Percentiles rank a stretch among this genome's conserved stretches.
phyloP scores from a whole-genome alignment of 257 asterid genomes.

The Nicotiana attenuata region DNA sequence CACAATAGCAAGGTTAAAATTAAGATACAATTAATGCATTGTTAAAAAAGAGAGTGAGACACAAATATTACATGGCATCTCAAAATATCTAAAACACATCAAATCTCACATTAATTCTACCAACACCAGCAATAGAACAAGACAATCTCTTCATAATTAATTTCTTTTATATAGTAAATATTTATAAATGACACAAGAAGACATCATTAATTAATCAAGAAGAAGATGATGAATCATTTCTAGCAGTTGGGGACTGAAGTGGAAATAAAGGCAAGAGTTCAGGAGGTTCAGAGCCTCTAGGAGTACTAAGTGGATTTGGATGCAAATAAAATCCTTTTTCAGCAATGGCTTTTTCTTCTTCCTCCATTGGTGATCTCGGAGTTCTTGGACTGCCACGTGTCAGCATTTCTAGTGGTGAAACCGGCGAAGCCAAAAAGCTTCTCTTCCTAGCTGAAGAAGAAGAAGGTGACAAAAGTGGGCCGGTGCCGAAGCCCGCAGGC shows the following conservation, averaged over 20 bases:
- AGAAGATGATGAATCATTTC: not conserved
- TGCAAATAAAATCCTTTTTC: conserved; percentile 74
- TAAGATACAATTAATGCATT: not conserved
- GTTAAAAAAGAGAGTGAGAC: not conserved
- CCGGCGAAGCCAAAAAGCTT: conserved; percentile 54
- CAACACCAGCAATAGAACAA: not conserved
- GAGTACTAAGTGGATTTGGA: conserved; percentile 60
- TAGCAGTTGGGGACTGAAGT: conserved; percentile 37
- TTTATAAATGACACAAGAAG: not conserved
- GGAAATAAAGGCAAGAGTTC: conserved; percentile 85
- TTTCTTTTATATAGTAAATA: not conserved
- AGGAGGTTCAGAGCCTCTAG: conserved; percentile 73
- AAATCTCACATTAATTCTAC: not conserved
- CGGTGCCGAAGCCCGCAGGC: not conserved
- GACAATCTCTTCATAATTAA: not conserved
- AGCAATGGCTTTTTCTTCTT: conserved; percentile 60
- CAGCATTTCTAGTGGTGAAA: conserved; percentile 59
- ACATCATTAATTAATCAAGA: not conserved
- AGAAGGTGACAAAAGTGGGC: conserved; percentile 13
- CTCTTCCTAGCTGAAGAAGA: conserved; percentile 20
- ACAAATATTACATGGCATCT: not conserved
- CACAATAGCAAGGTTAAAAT: not conserved
- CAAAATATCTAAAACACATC: not conserved
- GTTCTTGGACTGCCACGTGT: conserved; percentile 46
- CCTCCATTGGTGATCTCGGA: conserved; percentile 48